These are phyloP conservation scores for Mycena olivaceomarginata DNA, from an alignment of 768 basidiomycete genomes.

Conservation along the genomic window DNA sequence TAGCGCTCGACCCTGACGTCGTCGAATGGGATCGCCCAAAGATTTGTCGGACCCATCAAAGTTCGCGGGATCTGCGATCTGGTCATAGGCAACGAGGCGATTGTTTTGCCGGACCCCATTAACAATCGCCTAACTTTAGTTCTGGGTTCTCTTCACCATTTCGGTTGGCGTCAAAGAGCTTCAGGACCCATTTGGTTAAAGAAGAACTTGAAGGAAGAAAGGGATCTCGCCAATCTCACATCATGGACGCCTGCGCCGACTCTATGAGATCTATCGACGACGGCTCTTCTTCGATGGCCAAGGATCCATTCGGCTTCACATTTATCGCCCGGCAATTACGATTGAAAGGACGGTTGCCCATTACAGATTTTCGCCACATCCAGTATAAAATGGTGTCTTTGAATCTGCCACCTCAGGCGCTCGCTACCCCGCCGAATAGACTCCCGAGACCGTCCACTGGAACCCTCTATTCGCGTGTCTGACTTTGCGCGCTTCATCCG, in stretches of 20 bases:
- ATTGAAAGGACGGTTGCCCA: conserved; percentile 31
- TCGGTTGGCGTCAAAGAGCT: conserved; percentile 26
- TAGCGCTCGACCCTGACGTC: conserved; percentile 27
- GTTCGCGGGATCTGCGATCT: conserved; percentile 19
- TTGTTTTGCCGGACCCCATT: conserved; percentile 32
- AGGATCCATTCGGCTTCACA: conserved; percentile 18
- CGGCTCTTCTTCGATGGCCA: conserved; percentile 22
- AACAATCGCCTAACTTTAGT: conserved; percentile 28
- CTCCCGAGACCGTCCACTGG: not conserved
- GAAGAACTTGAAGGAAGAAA: conserved; percentile 46
- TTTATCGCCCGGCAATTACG: conserved; percentile 37
- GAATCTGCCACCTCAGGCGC: conserved; percentile 6
- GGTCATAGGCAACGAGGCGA: conserved; percentile 35
- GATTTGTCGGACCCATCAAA: not conserved
- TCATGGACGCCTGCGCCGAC: conserved; percentile 40
- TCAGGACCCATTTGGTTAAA: conserved; percentile 32
- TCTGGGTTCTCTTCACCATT: conserved; percentile 22
- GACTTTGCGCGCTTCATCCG: not conserved
- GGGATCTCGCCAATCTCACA: conserved; percentile 60
- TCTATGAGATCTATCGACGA: conserved; percentile 32
- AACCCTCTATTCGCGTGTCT: not conserved
- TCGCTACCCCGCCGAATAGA: conserved; percentile 11
- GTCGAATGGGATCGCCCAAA: not conserved
- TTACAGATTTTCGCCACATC: conserved; percentile 24
- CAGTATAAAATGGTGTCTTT: conserved; percentile 42